Evolutionary conservation across 805 yeast genomes (phyloP), one percentile per base, ranked within the genome.

Genomic region (Ogataea nonfermentans): DNA sequence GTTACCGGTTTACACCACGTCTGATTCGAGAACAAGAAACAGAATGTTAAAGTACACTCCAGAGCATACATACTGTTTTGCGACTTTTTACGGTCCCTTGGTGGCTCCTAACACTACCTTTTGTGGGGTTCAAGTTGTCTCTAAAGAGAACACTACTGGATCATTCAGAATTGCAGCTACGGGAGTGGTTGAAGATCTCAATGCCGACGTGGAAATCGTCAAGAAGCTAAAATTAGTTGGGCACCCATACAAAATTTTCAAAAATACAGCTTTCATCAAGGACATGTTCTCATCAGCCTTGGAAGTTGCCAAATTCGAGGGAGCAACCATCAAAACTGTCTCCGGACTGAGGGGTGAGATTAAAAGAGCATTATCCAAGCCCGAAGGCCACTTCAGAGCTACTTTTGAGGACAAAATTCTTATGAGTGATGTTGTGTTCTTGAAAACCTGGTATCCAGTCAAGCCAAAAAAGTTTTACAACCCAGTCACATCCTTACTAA

Each of bases 31-130:
- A 67, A 93, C 99, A 10, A 78, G 99, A 71, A 91, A 90, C 57
- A 83, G 99, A 68, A 87, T 93, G 96, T 74, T 93, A 66, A 93
- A 93, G 61, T 93, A 93, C 62, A 93, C 99, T 0, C 99, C 99
- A 6, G 99, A 93, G 59, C 99, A 93, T 63, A 87, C 96, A 16
- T 91, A 84, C 61, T 93, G 99, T 72, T 81, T 83, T 59, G 97
- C 96, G 1, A 84, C 96, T 23, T 89, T 93, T 63, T 93, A 89
- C 58, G 99, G 99, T 1, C 99, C 99, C 9, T 72, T 93, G 40
- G 96, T 91, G 36, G 88, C 97, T 2, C 99, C 99, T 28, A 91
- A 91, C 59, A 91, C 99, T 0, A 95, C 98, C 1, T 95, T 93
- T 63, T 91, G 96, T 65, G 98, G 95, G 33, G 86, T 91, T 47